phyloP scores from a whole-genome alignment of 192 early-diverging fungal genomes.

The Backusella sp. region DNA sequence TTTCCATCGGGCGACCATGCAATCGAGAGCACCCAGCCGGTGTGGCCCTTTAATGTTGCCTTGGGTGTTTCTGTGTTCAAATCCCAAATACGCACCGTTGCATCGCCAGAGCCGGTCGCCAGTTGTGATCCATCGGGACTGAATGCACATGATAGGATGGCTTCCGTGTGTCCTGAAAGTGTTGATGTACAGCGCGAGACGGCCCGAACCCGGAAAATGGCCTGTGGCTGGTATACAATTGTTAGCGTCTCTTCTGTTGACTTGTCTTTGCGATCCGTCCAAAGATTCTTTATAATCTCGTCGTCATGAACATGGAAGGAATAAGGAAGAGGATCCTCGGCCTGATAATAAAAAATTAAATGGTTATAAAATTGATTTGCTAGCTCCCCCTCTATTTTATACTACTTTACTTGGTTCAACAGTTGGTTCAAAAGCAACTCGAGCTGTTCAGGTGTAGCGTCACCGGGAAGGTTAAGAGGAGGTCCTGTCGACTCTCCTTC shows the following conservation, averaged over 20 bases:
- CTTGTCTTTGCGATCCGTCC: conserved; percentile 70
- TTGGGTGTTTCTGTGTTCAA: conserved; percentile 94
- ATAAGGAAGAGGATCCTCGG: conserved; percentile 90
- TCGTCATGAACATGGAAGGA: conserved; percentile 86
- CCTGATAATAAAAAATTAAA: conserved; percentile 25
- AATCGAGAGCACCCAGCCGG: conserved; percentile 90
- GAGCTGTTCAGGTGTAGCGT: conserved; percentile 84
- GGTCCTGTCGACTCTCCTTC: conserved; percentile 82
- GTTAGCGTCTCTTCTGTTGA: conserved; percentile 90
- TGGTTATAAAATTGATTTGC: too few relatives aligned
- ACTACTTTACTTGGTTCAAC: conserved; percentile 62
- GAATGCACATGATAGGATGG: conserved; percentile 87
- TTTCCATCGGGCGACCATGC: conserved; percentile 91
- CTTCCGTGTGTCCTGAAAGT: conserved; percentile 88
- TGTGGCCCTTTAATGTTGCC: conserved; percentile 80
- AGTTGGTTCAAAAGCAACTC: conserved; percentile 89
- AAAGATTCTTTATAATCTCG: conserved; percentile 76
- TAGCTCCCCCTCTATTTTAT: not conserved
- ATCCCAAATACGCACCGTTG: conserved; percentile 96
- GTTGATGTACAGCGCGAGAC: conserved; percentile 92
- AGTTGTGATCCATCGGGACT: conserved; percentile 87
- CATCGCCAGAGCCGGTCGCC: conserved; percentile 96
- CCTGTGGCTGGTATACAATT: conserved; percentile 94
- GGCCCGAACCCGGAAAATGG: conserved; percentile 90
- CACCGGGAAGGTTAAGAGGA: conserved; percentile 84